Percentiles rank a stretch among this genome's conserved stretches.
These are phyloP conservation scores for Alloteropsis semialata DNA, from an alignment of 176 grass and related monocot genomes.

Conservation along the genomic window DNA sequence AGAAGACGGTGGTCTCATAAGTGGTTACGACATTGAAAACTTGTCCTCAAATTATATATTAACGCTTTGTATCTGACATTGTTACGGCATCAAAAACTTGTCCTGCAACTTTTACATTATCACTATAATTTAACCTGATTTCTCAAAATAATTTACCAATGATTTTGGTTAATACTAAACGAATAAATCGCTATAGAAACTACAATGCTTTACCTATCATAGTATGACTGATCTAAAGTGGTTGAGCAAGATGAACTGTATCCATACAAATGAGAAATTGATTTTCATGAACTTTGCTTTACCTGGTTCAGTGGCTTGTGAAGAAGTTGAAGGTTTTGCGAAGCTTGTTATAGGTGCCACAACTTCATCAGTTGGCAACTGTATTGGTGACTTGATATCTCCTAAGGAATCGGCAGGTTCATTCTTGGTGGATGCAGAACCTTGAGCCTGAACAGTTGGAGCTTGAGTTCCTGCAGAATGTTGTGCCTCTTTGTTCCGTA, in stretches of 20 bases:
- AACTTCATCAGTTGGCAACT: not conserved
- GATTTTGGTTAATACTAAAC: not conserved
- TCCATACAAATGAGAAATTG: not conserved
- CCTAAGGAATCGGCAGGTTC: not conserved
- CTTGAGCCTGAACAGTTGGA: not conserved
- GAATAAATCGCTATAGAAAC: not conserved
- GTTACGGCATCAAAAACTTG: not conserved
- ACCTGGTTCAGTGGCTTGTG: slow-evolving; percentile 1
- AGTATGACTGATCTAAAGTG: not conserved
- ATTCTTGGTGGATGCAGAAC: not conserved
- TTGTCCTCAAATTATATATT: not conserved
- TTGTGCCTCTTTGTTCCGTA: not conserved
- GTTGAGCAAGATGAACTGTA: not conserved
- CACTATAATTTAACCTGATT: not conserved
- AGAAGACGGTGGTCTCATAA: not conserved
- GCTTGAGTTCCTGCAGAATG: not conserved
- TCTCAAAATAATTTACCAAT: not conserved
- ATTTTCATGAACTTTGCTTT: not conserved
- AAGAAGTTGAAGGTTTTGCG: not conserved
- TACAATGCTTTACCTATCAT: not conserved
- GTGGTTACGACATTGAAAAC: not conserved
- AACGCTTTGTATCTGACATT: not conserved
- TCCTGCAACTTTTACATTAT: not conserved
- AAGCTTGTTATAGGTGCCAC: not conserved
- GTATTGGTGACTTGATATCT: not conserved